Conservation (phyloP, 1,139 yeast species). For the Taphrina flavorubra region DNA sequence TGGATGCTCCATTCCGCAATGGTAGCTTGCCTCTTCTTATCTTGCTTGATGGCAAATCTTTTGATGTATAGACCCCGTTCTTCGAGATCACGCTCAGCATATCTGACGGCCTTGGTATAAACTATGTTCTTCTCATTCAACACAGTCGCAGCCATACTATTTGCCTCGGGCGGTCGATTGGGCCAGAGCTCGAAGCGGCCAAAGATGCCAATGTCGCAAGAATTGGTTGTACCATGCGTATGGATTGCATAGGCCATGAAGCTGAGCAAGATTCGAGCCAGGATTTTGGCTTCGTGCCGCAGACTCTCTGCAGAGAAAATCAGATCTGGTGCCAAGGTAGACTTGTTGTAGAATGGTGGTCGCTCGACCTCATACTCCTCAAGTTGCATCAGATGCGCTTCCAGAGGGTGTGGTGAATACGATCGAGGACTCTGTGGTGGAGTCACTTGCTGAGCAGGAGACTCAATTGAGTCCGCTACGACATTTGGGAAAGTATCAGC, state of each 20-base stretch:
- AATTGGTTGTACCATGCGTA: slow-evolving; percentile 26
- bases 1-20: slow-evolving; percentile 22
- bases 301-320: slow-evolving; percentile 28
- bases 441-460: slow-evolving; percentile 8
- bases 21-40: slow-evolving; percentile 13
- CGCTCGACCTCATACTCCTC: slow-evolving; percentile 27
- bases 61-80: slow-evolving; percentile 27
- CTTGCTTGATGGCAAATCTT: slow-evolving; percentile 19
- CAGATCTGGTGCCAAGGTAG: slow-evolving; percentile 28
- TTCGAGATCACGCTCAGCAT: slow-evolving; percentile 19
- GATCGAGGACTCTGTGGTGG: slow-evolving; percentile 25
- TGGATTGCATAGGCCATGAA: slow-evolving; percentile 29
- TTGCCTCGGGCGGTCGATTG: slow-evolving; percentile 22
- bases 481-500: neutral
- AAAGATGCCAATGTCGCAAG: slow-evolving; percentile 19
- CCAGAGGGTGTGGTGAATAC: slow-evolving; percentile 26
- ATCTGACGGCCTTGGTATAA: slow-evolving; percentile 19
- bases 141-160: slow-evolving; percentile 14
- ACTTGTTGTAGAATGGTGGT: slow-evolving; percentile 26
- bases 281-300: slow-evolving; percentile 20
- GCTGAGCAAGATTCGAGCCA: slow-evolving; percentile 25
- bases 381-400: slow-evolving; percentile 19
- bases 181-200: slow-evolving; percentile 33
- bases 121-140: slow-evolving; percentile 31
- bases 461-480: neutral